Percentiles rank a stretch among this genome's conserved stretches.
Conservation (phyloP, 148 eudicot species). For the Gaultheria prostrata region DNA sequence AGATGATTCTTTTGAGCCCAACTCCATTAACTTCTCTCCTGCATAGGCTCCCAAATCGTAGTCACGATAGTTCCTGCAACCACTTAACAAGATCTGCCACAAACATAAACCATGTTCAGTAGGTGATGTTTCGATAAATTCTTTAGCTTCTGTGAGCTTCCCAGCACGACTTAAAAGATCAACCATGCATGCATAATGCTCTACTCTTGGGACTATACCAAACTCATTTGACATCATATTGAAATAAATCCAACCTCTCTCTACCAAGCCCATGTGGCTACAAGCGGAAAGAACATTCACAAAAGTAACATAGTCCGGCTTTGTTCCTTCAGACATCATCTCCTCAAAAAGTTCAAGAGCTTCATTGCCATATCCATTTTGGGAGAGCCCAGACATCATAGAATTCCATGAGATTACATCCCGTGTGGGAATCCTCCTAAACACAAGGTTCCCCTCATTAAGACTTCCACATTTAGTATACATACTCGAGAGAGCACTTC, state of each 20-base stretch:
- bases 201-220: constrained; percentile 40
- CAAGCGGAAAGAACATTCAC: constrained; percentile 61
- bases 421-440: constrained; percentile 40
- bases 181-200: constrained; percentile 70
- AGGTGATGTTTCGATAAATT: constrained; percentile 44
- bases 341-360: constrained; percentile 56
- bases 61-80: constrained; percentile 44
- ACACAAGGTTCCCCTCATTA: constrained; percentile 41
- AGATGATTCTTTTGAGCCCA: constrained; percentile 66
- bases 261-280: constrained; percentile 64
- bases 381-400: constrained; percentile 67
- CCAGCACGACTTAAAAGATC: constrained; percentile 65
- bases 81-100: constrained; percentile 60
- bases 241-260: constrained; percentile 45
- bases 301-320: constrained; percentile 58
- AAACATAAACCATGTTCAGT: constrained; percentile 57
- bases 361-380: constrained; percentile 50
- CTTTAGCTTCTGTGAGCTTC: constrained; percentile 52
- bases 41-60: constrained; percentile 71
- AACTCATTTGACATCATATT: constrained; percentile 41
- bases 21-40: constrained; percentile 57
- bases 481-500: constrained; percentile 65
- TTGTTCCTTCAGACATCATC: constrained; percentile 44
- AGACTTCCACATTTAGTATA: constrained; percentile 65
- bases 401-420: constrained; percentile 63